Evolutionary conservation across 2,329 filamentous ascomycete species (phyloP).

Genomic region (Paecilomyces fulvus): DNA sequence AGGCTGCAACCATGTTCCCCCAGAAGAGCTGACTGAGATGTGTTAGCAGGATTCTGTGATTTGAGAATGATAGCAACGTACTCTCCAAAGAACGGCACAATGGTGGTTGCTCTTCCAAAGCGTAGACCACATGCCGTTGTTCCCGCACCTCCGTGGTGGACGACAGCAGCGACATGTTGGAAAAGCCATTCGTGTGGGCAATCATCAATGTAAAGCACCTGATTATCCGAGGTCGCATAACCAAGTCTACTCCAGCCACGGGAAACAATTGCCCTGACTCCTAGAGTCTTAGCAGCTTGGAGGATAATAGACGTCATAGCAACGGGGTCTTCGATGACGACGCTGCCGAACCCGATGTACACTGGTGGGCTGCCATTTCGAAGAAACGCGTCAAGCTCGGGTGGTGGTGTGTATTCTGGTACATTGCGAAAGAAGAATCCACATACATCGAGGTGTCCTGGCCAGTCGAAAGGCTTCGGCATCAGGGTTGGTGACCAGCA

Average conservation of each 20-base stretch:
- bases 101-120: constrained; percentile 51
- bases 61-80: background rate
- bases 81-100: constrained; percentile 50
- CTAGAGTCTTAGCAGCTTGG: constrained; percentile 37
- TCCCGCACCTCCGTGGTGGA: too few relatives aligned
- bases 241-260: constrained; percentile 47
- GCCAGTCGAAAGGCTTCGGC: constrained; percentile 21
- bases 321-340: constrained; percentile 45
- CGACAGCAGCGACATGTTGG: too few relatives aligned
- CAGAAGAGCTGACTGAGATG: constrained; percentile 40
- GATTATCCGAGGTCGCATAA: constrained; percentile 22
- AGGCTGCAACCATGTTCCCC: constrained; percentile 43
- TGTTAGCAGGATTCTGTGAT: background rate
- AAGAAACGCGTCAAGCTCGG: constrained; percentile 38
- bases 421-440: constrained; percentile 39
- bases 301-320: constrained; percentile 39
- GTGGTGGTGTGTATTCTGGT: constrained; percentile 27
- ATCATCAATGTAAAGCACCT: constrained; percentile 47
- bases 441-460: constrained; percentile 27
- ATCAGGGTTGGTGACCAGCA: too few relatives aligned
- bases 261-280: constrained; percentile 46
- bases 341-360: constrained; percentile 51
- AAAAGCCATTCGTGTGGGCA: too few relatives aligned
- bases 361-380: constrained; percentile 40
- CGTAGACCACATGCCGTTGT: too few relatives aligned